Conservation (phyloP, 208 protist genomes). For the Leishmania tarentolae region DNA sequence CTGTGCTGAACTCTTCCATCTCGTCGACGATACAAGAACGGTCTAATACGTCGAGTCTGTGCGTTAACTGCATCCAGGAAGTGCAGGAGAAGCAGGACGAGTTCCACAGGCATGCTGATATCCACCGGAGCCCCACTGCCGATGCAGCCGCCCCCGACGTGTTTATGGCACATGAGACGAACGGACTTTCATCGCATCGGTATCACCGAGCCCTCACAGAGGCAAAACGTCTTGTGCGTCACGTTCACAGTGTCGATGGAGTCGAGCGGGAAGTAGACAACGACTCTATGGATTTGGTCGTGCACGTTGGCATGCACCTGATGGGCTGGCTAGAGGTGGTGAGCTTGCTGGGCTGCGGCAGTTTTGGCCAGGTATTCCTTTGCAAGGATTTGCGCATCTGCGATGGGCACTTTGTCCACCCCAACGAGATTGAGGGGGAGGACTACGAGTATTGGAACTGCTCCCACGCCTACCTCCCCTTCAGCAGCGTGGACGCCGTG, state of each 20-base stretch:
- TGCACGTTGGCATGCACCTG: constrained; percentile 81
- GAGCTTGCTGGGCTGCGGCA: constrained; percentile 73
- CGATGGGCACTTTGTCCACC: constrained; percentile 72
- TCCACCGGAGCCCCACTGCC: not conserved
- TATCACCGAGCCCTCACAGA: constrained; percentile 53
- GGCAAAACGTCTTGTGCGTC: constrained; percentile 42
- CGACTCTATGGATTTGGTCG: constrained; percentile 70
- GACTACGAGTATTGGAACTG: constrained; percentile 90
- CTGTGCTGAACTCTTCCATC: constrained; percentile 8
- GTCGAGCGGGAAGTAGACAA: constrained; percentile 76
- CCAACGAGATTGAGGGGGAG: constrained; percentile 62
- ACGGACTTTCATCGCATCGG: constrained; percentile 11
- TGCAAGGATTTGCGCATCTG: constrained; percentile 83
- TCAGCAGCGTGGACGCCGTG: constrained; percentile 62
- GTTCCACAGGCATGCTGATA: not conserved
- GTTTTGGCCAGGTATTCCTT: constrained; percentile 87
- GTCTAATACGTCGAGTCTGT: constrained; percentile 3
- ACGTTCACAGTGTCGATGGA: constrained; percentile 75
- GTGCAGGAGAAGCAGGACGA: constrained; percentile 3
- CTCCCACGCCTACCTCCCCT: constrained; percentile 75
- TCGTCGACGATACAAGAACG: constrained; percentile 10
- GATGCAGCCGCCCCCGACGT: not conserved
- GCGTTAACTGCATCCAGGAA: constrained; percentile 5
- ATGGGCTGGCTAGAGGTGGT: constrained; percentile 88
- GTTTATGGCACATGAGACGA: not conserved